These are phyloP conservation scores for Penicillium sp. DNA, from an alignment of 2,329 filamentous ascomycete species.

Conservation along the genomic window DNA sequence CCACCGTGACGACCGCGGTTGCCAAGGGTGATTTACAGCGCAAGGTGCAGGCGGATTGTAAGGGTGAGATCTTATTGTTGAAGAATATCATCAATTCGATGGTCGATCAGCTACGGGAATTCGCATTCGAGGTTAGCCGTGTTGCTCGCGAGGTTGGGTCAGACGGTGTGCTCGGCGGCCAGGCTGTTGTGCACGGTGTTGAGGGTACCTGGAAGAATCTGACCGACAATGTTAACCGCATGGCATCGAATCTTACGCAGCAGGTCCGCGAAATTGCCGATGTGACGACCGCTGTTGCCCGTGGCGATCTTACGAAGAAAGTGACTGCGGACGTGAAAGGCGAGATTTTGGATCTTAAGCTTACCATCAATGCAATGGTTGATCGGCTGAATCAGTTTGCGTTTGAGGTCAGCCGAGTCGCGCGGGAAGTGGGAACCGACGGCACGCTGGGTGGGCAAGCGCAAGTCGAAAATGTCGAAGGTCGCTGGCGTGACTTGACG, in stretches of 20 bases:
- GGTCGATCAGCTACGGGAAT: conserved; percentile 91
- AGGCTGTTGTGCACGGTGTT: conserved; percentile 86
- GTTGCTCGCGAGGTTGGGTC: conserved; percentile 89
- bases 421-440: conserved; percentile 53
- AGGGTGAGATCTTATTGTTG: conserved; percentile 79
- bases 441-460: conserved; percentile 53
- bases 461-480: conserved; percentile 53
- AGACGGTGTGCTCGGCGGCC: conserved; percentile 79
- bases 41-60: conserved; percentile 82
- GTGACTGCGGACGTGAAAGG: conserved; percentile 83
- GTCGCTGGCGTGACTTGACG: conserved; percentile 55
- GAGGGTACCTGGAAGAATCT: conserved; percentile 91
- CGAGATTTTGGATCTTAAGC: conserved; percentile 84
- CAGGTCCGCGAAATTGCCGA: conserved; percentile 93
- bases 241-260: conserved; percentile 92
- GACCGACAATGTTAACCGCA: conserved; percentile 86
- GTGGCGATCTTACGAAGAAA: conserved; percentile 84
- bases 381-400: conserved; percentile 53
- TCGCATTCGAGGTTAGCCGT: conserved; percentile 87
- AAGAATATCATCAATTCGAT: conserved; percentile 97
- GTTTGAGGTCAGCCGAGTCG: conserved; percentile 54
- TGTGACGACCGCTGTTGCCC: conserved; percentile 85
- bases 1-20: conserved; percentile 60
- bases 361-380: conserved; percentile 64
- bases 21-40: conserved; percentile 79